Evolutionary conservation across 805 yeast species (phyloP).

Genomic region (Starmerella bombi): DNA sequence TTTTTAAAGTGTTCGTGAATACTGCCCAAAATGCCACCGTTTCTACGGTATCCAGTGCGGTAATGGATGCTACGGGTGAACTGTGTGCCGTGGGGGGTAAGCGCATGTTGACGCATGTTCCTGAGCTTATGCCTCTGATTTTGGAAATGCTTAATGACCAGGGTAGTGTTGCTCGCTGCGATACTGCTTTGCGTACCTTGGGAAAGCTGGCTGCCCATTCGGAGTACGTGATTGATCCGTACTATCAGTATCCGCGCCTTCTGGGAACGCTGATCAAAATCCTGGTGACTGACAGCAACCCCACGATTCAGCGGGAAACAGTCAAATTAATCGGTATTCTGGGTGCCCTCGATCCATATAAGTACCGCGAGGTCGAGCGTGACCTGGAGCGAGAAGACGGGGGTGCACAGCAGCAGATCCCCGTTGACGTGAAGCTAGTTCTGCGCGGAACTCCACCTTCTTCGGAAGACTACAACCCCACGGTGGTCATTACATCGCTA

Average conservation of each 20-base stretch:
- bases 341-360: slow-evolving; percentile 95
- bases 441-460: slow-evolving; percentile 94
- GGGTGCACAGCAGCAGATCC: slow-evolving; percentile 68
- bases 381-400: slow-evolving; percentile 32
- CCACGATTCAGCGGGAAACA: slow-evolving; percentile 64
- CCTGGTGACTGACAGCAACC: slow-evolving; percentile 63
- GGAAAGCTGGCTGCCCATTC: slow-evolving; percentile 85
- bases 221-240: slow-evolving; percentile 90
- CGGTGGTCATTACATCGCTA: slow-evolving; percentile 78
- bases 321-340: slow-evolving; percentile 80
- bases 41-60: slow-evolving; percentile 65
- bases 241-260: slow-evolving; percentile 80
- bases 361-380: slow-evolving; percentile 81
- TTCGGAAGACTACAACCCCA: slow-evolving; percentile 80
- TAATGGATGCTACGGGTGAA: slow-evolving; percentile 80
- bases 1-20: slow-evolving; percentile 71
- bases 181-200: slow-evolving; percentile 74
- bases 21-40: slow-evolving; percentile 59
- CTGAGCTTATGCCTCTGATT: slow-evolving; percentile 72
- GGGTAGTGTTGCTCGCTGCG: slow-evolving; percentile 73
- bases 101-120: slow-evolving; percentile 57
- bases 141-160: slow-evolving; percentile 85
- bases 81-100: slow-evolving; percentile 80
- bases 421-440: slow-evolving; percentile 75
- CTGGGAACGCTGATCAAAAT: slow-evolving; percentile 71